A percentile compares a stretch with the other conserved stretches of the same genome.
phyloP scores from a whole-genome alignment of 495 filamentous ascomycete genomes.

The Venustampulla echinocandica region DNA sequence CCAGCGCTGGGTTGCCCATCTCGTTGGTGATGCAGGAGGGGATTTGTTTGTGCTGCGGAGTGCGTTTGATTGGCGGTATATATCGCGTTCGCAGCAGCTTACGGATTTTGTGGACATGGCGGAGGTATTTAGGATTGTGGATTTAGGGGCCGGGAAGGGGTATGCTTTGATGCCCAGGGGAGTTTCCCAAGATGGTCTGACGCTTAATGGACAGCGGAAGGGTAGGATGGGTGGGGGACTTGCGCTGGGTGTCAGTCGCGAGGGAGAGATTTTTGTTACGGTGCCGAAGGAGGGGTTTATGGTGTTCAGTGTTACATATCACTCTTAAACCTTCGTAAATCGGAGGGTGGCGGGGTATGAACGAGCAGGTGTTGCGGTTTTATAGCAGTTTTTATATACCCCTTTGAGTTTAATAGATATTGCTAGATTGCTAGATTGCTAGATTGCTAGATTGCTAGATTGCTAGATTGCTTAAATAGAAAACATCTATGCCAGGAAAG shows the following conservation, averaged over 20 bases:
- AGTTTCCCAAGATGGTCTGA: neutral
- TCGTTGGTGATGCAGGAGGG: neutral
- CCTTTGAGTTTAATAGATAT: too few relatives aligned
- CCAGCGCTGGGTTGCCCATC: constrained; percentile 43
- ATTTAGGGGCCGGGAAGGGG: neutral
- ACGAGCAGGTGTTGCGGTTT: too few relatives aligned
- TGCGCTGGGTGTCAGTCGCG: neutral
- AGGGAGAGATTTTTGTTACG: neutral
- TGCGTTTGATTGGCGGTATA: neutral
- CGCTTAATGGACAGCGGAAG: neutral
- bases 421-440: too few relatives aligned
- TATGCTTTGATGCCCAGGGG: neutral
- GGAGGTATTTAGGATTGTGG: neutral
- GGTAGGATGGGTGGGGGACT: neutral
- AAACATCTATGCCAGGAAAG: too few relatives aligned
- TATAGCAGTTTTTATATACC: too few relatives aligned
- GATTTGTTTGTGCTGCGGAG: neutral
- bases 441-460: too few relatives aligned
- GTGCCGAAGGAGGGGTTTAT: neutral
- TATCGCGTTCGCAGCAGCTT: neutral
- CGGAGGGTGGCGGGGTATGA: too few relatives aligned
- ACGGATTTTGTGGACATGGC: neutral
- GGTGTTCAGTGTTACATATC: neutral
- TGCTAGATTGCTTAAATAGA: too few relatives aligned
- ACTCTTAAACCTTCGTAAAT: too few relatives aligned